Evolutionary conservation across 306 rosid species (phyloP).

Genomic region (Nissolia schottii): DNA sequence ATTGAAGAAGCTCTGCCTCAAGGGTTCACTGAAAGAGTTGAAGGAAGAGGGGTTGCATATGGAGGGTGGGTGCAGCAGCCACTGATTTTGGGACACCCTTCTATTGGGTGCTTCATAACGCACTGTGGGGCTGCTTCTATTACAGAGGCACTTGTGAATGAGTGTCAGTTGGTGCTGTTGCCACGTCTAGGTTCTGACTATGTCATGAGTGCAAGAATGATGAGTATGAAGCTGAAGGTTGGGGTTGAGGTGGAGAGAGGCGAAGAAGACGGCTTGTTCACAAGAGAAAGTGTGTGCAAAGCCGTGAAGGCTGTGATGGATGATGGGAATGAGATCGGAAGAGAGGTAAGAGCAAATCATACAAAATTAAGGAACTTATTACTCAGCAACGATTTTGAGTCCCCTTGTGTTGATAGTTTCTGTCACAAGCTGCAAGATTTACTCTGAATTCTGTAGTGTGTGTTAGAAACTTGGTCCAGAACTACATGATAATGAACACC

Average conservation of each 20-base stretch:
- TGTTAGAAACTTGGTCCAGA: too few species aligned
- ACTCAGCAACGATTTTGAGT: neutral
- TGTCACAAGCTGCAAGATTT: slow-evolving; percentile 6
- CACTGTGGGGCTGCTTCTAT: slow-evolving; percentile 58
- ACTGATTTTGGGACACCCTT: slow-evolving; percentile 40
- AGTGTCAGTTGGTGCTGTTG: slow-evolving; percentile 45
- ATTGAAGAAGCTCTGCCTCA: slow-evolving; percentile 15
- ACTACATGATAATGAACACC: too few species aligned
- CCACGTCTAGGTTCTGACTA: slow-evolving; percentile 42
- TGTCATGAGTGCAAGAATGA: slow-evolving; percentile 25
- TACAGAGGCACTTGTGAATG: slow-evolving; percentile 36
- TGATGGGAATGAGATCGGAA: slow-evolving; percentile 33
- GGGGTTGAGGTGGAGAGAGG: slow-evolving; percentile 57
- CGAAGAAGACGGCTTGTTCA: slow-evolving; percentile 50
- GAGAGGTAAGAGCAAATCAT: slow-evolving; percentile 34
- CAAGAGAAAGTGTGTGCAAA: slow-evolving; percentile 33
- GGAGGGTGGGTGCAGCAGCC: slow-evolving; percentile 63
- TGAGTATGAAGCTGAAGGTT: slow-evolving; percentile 25
- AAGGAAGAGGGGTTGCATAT: slow-evolving; percentile 19
- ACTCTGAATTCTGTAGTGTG: too few species aligned
- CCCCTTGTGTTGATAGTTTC: slow-evolving; percentile 11
- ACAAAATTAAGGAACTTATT: slow-evolving; percentile 31
- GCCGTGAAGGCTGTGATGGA: slow-evolving; percentile 47
- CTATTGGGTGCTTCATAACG: slow-evolving; percentile 63
- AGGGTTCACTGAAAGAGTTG: slow-evolving; percentile 8